These are phyloP conservation scores for Priceomyces castillae DNA, from an alignment of 805 yeast species.

Conservation along the genomic window DNA sequence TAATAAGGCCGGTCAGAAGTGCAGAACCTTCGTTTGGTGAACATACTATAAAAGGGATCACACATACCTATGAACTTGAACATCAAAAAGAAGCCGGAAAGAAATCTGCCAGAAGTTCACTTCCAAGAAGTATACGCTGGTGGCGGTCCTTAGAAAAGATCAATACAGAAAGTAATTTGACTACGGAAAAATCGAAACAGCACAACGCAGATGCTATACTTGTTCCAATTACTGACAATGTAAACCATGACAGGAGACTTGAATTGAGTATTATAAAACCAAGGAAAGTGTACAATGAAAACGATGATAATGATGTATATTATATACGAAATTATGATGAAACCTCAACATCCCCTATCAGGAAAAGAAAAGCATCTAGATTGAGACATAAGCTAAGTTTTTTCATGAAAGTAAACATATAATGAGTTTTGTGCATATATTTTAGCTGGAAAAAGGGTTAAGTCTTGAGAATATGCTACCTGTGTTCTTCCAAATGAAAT, in stretches of 20 bases:
- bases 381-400: slow-evolving; percentile 1
- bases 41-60: too few species aligned
- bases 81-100: too few species aligned
- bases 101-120: not conserved
- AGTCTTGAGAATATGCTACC: slow-evolving; percentile 46
- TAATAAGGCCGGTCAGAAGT: too few species aligned
- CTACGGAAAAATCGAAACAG: not conserved
- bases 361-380: not conserved
- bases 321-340: slow-evolving; percentile 1
- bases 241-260: slow-evolving; percentile 3
- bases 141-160: not conserved
- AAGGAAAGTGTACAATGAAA: slow-evolving; percentile 9
- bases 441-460: slow-evolving; percentile 34
- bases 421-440: not conserved
- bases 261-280: slow-evolving; percentile 11
- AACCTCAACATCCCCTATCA: slow-evolving; percentile 1
- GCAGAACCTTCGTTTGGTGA: too few species aligned
- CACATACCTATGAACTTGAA: too few species aligned
- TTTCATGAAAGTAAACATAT: not conserved
- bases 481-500: slow-evolving; percentile 53
- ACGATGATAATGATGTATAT: slow-evolving; percentile 6
- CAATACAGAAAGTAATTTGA: too few species aligned
- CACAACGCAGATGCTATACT: not conserved
- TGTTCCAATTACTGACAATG: not conserved
- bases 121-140: not conserved